These are phyloP conservation scores for Candida patagonica DNA, from an alignment of 805 yeast genomes.

Conservation along the genomic window DNA sequence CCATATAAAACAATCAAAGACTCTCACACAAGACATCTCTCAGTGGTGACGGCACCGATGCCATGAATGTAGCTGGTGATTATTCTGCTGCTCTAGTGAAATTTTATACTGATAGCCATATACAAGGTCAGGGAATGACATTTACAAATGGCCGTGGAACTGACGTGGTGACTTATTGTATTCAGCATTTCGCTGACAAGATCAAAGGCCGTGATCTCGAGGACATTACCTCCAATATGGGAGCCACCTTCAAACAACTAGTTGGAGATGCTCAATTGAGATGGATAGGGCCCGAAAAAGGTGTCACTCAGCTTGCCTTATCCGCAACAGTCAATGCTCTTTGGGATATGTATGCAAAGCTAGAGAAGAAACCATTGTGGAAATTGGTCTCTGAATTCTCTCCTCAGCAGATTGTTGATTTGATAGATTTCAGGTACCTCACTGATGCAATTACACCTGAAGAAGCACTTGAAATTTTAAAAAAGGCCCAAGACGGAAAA, in stretches of 20 bases:
- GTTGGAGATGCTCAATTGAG: conserved; percentile 34
- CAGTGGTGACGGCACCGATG: conserved; percentile 35
- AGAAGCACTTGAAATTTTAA: conserved; percentile 30
- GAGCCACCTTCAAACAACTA: conserved; percentile 33
- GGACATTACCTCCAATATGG: conserved; percentile 30
- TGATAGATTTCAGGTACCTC: conserved; percentile 35
- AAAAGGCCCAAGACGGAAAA: conserved; percentile 26
- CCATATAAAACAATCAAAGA: no score
- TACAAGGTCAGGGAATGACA: conserved; percentile 35
- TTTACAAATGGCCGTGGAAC: conserved; percentile 35
- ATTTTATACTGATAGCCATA: conserved; percentile 26
- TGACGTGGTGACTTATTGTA: conserved; percentile 29
- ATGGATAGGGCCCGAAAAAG: conserved; percentile 40
- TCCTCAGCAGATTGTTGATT: conserved; percentile 33
- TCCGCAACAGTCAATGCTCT: conserved; percentile 35
- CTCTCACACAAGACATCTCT: conserved; percentile 25
- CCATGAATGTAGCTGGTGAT: conserved; percentile 34
- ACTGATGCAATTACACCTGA: conserved; percentile 37
- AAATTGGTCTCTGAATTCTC: conserved; percentile 34
- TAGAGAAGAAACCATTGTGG: conserved; percentile 33
- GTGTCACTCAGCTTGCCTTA: conserved; percentile 34
- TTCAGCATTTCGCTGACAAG: conserved; percentile 31
- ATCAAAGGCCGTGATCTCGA: conserved; percentile 28
- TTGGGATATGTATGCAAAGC: conserved; percentile 38
- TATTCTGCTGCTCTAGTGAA: conserved; percentile 34